Evolutionary conservation across 1,284 basidiomycete genomes (phyloP).

Genomic region (Rhodotorula glutinis): DNA sequence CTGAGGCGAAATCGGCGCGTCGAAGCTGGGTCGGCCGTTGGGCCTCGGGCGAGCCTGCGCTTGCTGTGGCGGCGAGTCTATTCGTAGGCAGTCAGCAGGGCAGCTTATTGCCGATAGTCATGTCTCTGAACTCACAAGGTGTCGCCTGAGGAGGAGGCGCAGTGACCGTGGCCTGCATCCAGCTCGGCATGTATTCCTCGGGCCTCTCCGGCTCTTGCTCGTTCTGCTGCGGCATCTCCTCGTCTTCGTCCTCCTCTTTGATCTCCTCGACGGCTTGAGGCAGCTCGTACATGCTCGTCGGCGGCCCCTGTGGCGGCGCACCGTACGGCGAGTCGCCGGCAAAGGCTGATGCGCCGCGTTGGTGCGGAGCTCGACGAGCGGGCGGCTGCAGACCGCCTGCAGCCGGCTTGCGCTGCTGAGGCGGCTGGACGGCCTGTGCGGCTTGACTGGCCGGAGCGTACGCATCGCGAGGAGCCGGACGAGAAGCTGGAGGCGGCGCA

Average conservation of each 20-base stretch:
- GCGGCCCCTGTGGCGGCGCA: slow-evolving; percentile 21
- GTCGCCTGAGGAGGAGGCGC: not conserved
- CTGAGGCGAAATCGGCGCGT: not conserved
- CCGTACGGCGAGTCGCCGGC: slow-evolving; percentile 35
- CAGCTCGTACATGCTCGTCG: slow-evolving; percentile 21
- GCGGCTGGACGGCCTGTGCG: slow-evolving; percentile 13
- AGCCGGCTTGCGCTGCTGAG: slow-evolving; percentile 15
- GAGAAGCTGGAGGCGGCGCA: slow-evolving; percentile 7
- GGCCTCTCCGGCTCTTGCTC: not conserved
- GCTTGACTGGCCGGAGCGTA: slow-evolving; percentile 1
- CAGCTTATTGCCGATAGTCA: not conserved
- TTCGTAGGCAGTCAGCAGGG: not conserved
- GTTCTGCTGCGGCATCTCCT: not conserved
- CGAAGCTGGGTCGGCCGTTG: not conserved
- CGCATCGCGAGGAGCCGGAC: slow-evolving; percentile 10
- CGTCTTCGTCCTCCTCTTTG: slow-evolving; percentile 29
- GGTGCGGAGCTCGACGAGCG: slow-evolving; percentile 28
- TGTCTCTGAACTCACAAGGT: slow-evolving; percentile 4
- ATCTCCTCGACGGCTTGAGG: slow-evolving; percentile 16
- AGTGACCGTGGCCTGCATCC: slow-evolving; percentile 21
- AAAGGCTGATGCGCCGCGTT: slow-evolving; percentile 33
- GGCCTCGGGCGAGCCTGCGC: not conserved
- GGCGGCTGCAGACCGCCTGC: slow-evolving; percentile 21
- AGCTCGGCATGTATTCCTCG: slow-evolving; percentile 25
- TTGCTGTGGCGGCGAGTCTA: not conserved